phyloP scores from a whole-genome alignment of 768 basidiomycete species.

The Clavaria fumosa region DNA sequence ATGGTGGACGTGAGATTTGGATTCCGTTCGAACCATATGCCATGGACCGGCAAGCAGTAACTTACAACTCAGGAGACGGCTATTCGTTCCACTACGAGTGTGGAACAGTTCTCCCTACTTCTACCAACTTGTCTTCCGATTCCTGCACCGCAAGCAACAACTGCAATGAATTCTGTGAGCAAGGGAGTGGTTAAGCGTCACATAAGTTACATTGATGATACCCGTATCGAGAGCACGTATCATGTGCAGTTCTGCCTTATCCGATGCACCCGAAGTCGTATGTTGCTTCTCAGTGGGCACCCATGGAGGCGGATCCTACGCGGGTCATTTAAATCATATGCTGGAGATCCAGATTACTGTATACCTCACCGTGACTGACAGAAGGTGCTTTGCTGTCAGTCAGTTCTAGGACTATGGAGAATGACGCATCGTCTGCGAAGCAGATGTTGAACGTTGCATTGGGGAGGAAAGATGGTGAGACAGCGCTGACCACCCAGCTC shows the following conservation, averaged over 20 bases:
- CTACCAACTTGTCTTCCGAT: constrained; percentile 47
- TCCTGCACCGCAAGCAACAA: constrained; percentile 69
- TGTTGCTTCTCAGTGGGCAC: constrained; percentile 56
- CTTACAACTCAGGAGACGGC: not conserved
- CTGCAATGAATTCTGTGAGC: constrained; percentile 20
- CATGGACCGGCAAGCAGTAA: too few relatives aligned
- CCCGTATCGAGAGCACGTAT: constrained; percentile 74
- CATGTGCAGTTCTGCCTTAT: constrained; percentile 56
- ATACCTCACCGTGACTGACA: constrained; percentile 31
- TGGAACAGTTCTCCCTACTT: not conserved
- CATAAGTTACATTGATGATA: constrained; percentile 53
- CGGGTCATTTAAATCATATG: not conserved
- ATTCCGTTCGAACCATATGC: too few relatives aligned
- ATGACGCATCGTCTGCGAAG: constrained; percentile 49
- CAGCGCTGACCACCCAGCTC: constrained; percentile 31
- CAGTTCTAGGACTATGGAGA: constrained; percentile 72
- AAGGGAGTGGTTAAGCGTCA: not conserved
- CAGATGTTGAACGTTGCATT: not conserved
- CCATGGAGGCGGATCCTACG: constrained; percentile 61
- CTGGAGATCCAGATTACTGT: constrained; percentile 2
- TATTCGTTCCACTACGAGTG: not conserved
- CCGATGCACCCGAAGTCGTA: constrained; percentile 50
- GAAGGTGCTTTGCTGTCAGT: constrained; percentile 48
- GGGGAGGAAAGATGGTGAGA: not conserved
- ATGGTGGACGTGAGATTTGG: constrained; percentile 1